Base-by-base conservation (phyloP, 75 land plant genomes). In the Adiantum capillusveneris region DNA sequence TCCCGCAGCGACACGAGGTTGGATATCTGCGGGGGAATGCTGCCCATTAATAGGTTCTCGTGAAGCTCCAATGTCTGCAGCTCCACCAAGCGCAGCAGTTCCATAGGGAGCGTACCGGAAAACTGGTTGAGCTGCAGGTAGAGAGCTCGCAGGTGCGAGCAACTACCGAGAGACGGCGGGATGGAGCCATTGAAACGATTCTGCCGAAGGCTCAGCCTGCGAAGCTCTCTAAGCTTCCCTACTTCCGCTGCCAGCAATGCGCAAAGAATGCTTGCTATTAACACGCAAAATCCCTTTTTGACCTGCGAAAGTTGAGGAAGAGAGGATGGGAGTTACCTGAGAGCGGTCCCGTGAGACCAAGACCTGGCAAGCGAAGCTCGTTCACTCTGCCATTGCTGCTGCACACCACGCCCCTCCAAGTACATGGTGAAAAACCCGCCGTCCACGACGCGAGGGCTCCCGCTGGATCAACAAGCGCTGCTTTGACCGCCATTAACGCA, bases 391-490 rank as follows among this genome's bases (percentile, higher is more conserved):
- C 57, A 42, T 49, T 13, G 63, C 34, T 22, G 54, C 26, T 27
- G 68, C 98, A 93, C 1, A 29, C 25, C 2, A 93, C 82, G 6
- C 98, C 98, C 44, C 80, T 71, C 95, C 98, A 93, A 56, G 70
- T 74, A 64, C 98, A 93, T 0, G 98, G 98, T 3, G 87, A 82
- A 13, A 30, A n/a, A 17, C 67, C 64, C 0, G 60, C 6, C 36
- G 69, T 66, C 98, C 98, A 93, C 50, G 64, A 68, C 44, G 11
- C 20, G 26, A 93, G 45, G 1, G 78, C 84, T 11, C 80, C 81
- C 30, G 57, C 59, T 11, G 89, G 84, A 58, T 88, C 98, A 19
- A 62, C 48, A 34, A 92, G 70, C 5, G 58, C 59, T 14, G 31
- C 55, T 52, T 79, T 78, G 64, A 84, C 64, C 5, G 77, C 62